Conservation (phyloP, 2,329 filamentous ascomycete species). For the Cladophialophora carrionii region DNA sequence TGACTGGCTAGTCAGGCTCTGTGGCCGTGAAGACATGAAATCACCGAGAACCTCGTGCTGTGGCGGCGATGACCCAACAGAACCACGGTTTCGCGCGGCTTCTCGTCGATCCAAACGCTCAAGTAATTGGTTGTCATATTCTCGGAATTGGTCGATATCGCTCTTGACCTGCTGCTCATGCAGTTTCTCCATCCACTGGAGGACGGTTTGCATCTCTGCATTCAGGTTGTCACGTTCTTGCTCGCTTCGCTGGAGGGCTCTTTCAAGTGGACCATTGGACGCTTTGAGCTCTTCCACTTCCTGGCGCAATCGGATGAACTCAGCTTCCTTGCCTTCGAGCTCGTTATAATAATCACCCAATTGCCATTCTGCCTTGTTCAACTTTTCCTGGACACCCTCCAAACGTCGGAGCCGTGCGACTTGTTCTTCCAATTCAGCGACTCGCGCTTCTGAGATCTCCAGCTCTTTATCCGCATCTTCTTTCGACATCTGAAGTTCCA, state of each 20-base stretch:
- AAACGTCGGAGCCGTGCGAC: not conserved
- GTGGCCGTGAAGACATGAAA: conserved; percentile 2
- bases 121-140: conserved; percentile 9
- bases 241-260: not conserved
- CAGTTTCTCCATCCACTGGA: conserved; percentile 13
- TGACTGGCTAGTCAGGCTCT: conserved; percentile 13
- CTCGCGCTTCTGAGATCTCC: not conserved
- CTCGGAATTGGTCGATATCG: conserved; percentile 19
- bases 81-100: not conserved
- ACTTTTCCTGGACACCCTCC: not conserved
- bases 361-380: conserved; percentile 4
- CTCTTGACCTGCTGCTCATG: conserved; percentile 13
- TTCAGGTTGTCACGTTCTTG: conserved; percentile 4
- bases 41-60: conserved; percentile 11
- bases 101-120: not conserved
- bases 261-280: not conserved
- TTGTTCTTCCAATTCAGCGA: conserved; percentile 1
- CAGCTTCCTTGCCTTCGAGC: not conserved
- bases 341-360: conserved; percentile 7
- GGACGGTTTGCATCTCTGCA: conserved; percentile 1
- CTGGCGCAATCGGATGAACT: not conserved
- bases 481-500: conserved; percentile 5
- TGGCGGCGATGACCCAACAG: not conserved
- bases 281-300: conserved; percentile 6
- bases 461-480: conserved; percentile 4